phyloP scores from a whole-genome alignment of 768 basidiomycete species.

The Kwoniella bestiolae region DNA sequence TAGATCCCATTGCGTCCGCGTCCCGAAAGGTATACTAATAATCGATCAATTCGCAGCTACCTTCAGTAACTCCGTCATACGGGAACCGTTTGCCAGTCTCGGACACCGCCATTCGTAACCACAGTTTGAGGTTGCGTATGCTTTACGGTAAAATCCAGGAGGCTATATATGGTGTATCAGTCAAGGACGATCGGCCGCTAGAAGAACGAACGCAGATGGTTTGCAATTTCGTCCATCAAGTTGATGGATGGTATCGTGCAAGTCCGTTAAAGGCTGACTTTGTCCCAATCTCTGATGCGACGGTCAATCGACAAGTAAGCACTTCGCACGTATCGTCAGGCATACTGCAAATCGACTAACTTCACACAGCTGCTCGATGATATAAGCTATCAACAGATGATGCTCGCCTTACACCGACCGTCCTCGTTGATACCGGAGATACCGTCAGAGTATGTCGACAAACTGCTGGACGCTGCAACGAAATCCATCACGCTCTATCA shows the following conservation, averaged over 20 bases:
- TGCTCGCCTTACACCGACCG: conserved; percentile 27
- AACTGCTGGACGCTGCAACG: neutral
- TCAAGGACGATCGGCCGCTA: neutral
- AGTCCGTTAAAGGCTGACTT: conserved; percentile 17
- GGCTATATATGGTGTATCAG: conserved; percentile 17
- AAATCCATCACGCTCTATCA: conserved; percentile 23
- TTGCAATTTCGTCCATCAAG: neutral
- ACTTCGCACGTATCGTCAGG: neutral
- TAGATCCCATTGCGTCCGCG: too few relatives aligned
- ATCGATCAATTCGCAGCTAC: too few relatives aligned
- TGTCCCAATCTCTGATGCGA: conserved; percentile 19
- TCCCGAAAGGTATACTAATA: too few relatives aligned
- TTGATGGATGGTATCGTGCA: conserved; percentile 18
- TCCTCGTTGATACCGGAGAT: conserved; percentile 20
- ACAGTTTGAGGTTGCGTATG: conserved; percentile 2
- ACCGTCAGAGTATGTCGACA: conserved; percentile 14
- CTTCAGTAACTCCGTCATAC: too few relatives aligned
- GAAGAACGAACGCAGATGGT: conserved; percentile 14
- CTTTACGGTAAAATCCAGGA: conserved; percentile 18
- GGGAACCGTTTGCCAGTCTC: neutral
- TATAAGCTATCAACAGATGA: conserved; percentile 23
- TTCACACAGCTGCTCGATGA: conserved; percentile 12
- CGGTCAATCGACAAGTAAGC: conserved; percentile 24
- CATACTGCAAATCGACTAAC: neutral
- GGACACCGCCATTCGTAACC: neutral